Percentiles rank a stretch among this genome's conserved stretches.
Conservation (phyloP, 371 early-diverging fungal species). For the Neoconidiobolus thromboides region DNA sequence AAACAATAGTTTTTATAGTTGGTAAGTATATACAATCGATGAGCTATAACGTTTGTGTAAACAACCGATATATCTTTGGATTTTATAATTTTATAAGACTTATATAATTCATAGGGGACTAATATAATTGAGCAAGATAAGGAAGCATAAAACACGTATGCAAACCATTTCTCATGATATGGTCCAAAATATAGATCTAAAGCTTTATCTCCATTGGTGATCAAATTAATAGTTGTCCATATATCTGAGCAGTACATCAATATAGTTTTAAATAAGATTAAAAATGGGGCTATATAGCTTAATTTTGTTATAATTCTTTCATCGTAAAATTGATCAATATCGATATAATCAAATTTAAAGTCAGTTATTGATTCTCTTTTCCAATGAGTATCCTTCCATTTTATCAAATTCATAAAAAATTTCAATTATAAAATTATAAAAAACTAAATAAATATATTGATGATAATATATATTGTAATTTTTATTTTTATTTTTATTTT, state of each 20-base stretch:
- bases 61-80: constrained; percentile 54
- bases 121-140: constrained; percentile 47
- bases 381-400: too few relatives aligned
- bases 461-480: too few relatives aligned
- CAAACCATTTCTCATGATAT: constrained; percentile 16
- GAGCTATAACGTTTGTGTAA: constrained; percentile 50
- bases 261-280: constrained; percentile 42
- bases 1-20: constrained; percentile 60
- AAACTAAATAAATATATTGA: too few relatives aligned
- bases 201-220: constrained; percentile 22
- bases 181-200: constrained; percentile 17
- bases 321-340: constrained; percentile 52
- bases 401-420: too few relatives aligned
- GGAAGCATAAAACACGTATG: constrained; percentile 48
- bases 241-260: constrained; percentile 52
- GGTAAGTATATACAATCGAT: constrained; percentile 30
- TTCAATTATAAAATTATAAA: too few relatives aligned
- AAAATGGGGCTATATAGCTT: constrained; percentile 35
- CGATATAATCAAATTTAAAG: constrained; percentile 74
- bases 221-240: constrained; percentile 33
- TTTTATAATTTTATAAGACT: constrained; percentile 35
- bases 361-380: constrained; percentile 13
- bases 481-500: too few relatives aligned
- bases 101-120: constrained; percentile 43
- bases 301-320: constrained; percentile 18